phyloP scores from a whole-genome alignment of 495 filamentous ascomycete genomes.

The Pseudomonodictys pantanalensis region DNA sequence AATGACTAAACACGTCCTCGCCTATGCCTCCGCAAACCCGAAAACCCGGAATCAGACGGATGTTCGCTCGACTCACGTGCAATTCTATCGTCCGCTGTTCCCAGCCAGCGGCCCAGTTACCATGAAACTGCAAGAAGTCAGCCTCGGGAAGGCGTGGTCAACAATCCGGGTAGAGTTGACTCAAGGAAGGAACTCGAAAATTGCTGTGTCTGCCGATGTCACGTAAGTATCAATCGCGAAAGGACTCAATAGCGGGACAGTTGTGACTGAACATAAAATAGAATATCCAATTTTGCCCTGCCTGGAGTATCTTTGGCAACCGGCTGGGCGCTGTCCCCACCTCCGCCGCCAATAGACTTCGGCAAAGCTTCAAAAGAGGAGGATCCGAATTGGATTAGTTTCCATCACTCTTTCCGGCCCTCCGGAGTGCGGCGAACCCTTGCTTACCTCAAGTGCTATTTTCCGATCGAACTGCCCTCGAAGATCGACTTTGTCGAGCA shows the following conservation, averaged over 20 bases:
- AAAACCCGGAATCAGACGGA: slow-evolving; percentile 7
- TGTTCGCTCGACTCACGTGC: slow-evolving; percentile 7
- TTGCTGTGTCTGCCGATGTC: slow-evolving; percentile 2
- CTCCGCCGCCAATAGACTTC: neutral
- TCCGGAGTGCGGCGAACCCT: neutral
- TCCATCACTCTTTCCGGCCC: neutral
- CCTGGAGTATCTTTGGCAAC: neutral
- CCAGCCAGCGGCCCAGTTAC: slow-evolving; percentile 1
- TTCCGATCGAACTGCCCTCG: neutral
- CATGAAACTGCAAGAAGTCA: slow-evolving; percentile 11
- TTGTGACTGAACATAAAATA: neutral
- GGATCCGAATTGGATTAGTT: neutral
- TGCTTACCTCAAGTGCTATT: neutral
- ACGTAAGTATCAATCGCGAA: neutral
- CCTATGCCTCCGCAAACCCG: neutral
- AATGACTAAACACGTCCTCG: slow-evolving; percentile 4
- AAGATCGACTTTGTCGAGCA: neutral
- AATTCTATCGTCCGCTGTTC: slow-evolving; percentile 14
- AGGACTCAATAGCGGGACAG: neutral
- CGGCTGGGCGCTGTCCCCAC: neutral
- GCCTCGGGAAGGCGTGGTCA: slow-evolving; percentile 5
- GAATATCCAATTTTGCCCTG: neutral
- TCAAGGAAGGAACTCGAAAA: neutral
- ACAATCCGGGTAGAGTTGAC: slow-evolving; percentile 5
- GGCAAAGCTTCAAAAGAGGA: neutral